Percentiles rank a stretch among this genome's conserved stretches.
Conservation (phyloP, 2,329 filamentous ascomycete species). For the Colletotrichum liriopes region DNA sequence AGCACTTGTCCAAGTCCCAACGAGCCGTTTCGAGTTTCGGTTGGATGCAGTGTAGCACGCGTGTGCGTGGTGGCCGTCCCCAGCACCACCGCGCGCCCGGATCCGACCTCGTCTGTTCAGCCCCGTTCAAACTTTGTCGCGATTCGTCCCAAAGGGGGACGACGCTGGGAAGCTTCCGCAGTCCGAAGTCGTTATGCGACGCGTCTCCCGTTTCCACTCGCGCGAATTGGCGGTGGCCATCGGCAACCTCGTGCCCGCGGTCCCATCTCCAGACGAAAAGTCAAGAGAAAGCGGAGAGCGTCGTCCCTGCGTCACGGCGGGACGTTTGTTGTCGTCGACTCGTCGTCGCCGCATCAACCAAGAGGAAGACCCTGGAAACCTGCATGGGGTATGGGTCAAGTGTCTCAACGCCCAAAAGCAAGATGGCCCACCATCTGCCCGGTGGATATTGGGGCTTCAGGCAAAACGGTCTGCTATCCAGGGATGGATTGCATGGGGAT, state of each 20-base stretch:
- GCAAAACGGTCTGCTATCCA: constrained; percentile 31
- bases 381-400: constrained; percentile 30
- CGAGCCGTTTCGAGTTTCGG: constrained; percentile 23
- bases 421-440: constrained; percentile 27
- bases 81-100: constrained; percentile 16
- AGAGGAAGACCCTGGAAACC: constrained; percentile 25
- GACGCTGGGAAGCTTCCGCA: constrained; percentile 16
- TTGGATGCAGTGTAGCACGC: constrained; percentile 23
- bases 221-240: constrained; percentile 20
- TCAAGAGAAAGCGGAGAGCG: constrained; percentile 13
- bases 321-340: constrained; percentile 22
- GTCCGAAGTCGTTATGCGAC: constrained; percentile 18
- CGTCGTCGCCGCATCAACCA: constrained; percentile 34
- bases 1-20: constrained; percentile 17
- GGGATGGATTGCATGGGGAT: constrained; percentile 31
- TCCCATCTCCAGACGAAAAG: constrained; percentile 12
- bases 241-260: background rate
- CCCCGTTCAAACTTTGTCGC: background rate
- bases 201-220: constrained; percentile 26
- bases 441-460: constrained; percentile 25
- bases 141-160: background rate
- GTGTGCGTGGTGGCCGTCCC: constrained; percentile 13
- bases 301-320: constrained; percentile 27
- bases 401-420: constrained; percentile 38
- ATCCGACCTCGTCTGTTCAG: constrained; percentile 1